Conservation (phyloP, 2,329 filamentous ascomycete species). For the Calonectria multiphialidica region DNA sequence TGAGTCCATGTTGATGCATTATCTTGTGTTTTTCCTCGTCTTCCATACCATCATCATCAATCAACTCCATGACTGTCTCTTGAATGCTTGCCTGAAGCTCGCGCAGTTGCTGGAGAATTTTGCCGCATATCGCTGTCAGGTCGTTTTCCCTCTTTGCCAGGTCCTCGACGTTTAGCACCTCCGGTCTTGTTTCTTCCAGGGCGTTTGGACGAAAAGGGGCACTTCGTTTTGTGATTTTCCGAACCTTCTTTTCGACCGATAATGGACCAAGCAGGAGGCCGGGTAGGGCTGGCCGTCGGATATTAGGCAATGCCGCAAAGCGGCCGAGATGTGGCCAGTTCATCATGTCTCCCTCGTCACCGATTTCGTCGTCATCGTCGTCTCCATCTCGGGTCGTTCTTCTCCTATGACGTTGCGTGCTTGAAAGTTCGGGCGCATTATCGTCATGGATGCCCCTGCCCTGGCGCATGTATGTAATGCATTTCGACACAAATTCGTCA, state of each 20-base stretch:
- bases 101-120: constrained; percentile 75
- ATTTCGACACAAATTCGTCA: constrained; percentile 92
- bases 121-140: constrained; percentile 81
- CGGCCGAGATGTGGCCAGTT: constrained; percentile 90
- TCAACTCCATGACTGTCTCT: constrained; percentile 55
- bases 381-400: constrained; percentile 52
- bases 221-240: constrained; percentile 77
- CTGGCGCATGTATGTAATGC: constrained; percentile 86
- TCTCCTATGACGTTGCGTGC: constrained; percentile 61
- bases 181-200: constrained; percentile 78
- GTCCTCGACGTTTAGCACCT: constrained; percentile 81
- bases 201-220: constrained; percentile 78
- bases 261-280: constrained; percentile 91
- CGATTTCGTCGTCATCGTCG: constrained; percentile 70
- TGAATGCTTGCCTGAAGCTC: constrained; percentile 61
- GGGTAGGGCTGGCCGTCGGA: constrained; percentile 80
- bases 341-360: constrained; percentile 80
- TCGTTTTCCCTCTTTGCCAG: constrained; percentile 84
- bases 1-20: constrained; percentile 75
- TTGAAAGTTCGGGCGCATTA: constrained; percentile 62
- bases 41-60: constrained; percentile 61
- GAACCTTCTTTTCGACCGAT: constrained; percentile 86
- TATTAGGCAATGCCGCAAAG: constrained; percentile 79
- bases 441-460: constrained; percentile 68
- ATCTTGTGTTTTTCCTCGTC: constrained; percentile 62